Base-by-base conservation (phyloP, 805 yeast genomes). In the Nakazawaea wickerhamii region DNA sequence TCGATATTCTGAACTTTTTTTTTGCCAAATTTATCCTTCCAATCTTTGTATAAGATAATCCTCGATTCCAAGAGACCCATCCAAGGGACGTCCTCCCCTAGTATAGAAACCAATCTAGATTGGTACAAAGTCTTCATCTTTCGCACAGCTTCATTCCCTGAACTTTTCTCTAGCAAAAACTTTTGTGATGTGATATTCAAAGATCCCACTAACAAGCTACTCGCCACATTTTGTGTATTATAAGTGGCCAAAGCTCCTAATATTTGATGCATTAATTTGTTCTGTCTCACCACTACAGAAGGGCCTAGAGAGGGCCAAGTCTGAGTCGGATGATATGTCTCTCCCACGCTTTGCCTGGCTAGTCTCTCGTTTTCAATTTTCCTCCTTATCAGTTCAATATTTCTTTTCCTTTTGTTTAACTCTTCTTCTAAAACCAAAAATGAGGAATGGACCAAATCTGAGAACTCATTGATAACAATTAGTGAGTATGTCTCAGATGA, bases 71-170 rank as follows among this genome's bases (percentile, higher is more conserved):
- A 23, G 14, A 38, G 30, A 2, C 37, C 40, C n/a, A 25, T 13
- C 46, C 46, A 43, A 14, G 46, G 40, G 15, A 14, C 27, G 19
- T 34, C 42, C 9, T 38, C 43, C 19, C 46, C 46, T n/a, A 43
- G 19, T 8, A 38, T 21, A 3, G 46, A 43, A 11, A 23, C 27
- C 20, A 43, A 19, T 30, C 23, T 38, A 5, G 42, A 23, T 27
- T 43, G 43, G 23, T 37, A 37, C 5, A 37, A 14, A 3, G 41
- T 27, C 19, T 42, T 36, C 20, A 42, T 20, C 7, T 36, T 18
- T 15, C 37, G 19, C 22, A 17, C 30, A 9, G 35, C 4, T 7
- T 21, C 25, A 3, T 11, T 22, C 4, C n/a, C 25, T 6, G 21
- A 15, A 4, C 31, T 26, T 13, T 19, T 17, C 25, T 37, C 40